These are phyloP conservation scores for Lipomyces sp. DNA, from an alignment of 805 yeast genomes.

Conservation along the genomic window DNA sequence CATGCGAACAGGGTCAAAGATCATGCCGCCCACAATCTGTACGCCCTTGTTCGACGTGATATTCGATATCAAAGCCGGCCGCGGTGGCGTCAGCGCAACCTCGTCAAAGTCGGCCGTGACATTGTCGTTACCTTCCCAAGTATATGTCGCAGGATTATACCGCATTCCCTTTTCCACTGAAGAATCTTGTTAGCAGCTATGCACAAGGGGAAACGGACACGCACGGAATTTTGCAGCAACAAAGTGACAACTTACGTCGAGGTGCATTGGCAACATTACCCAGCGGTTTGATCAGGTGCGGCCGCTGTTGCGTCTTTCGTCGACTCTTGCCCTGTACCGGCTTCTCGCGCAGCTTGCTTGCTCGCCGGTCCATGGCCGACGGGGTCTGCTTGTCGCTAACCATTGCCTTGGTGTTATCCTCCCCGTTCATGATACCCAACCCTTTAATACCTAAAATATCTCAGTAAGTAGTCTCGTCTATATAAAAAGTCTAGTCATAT, in stretches of 20 bases:
- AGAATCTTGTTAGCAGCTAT: neutral
- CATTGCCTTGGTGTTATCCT: neutral
- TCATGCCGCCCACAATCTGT: slow-evolving; percentile 61
- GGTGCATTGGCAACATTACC: slow-evolving; percentile 32
- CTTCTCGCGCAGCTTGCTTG: slow-evolving; percentile 8
- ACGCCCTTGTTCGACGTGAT: slow-evolving; percentile 42
- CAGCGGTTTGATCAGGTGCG: slow-evolving; percentile 34
- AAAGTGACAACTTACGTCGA: slow-evolving; percentile 11
- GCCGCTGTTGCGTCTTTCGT: slow-evolving; percentile 31
- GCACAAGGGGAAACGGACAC: neutral
- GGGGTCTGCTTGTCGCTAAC: neutral
- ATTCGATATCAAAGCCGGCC: slow-evolving; percentile 46
- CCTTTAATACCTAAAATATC: neutral
- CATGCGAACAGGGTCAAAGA: slow-evolving; percentile 60
- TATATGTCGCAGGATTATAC: slow-evolving; percentile 56
- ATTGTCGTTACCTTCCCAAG: slow-evolving; percentile 71
- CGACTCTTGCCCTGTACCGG: slow-evolving; percentile 10
- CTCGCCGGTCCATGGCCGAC: neutral
- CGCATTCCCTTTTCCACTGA: slow-evolving; percentile 50
- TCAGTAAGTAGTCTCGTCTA: neutral
- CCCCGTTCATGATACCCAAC: neutral
- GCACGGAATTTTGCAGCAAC: no score
- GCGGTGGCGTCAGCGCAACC: slow-evolving; percentile 43
- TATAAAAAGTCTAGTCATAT: neutral
- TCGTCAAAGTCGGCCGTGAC: slow-evolving; percentile 59